These are phyloP conservation scores for Aspergillus avenaceus DNA, from an alignment of 495 filamentous ascomycete species.

Conservation along the genomic window DNA sequence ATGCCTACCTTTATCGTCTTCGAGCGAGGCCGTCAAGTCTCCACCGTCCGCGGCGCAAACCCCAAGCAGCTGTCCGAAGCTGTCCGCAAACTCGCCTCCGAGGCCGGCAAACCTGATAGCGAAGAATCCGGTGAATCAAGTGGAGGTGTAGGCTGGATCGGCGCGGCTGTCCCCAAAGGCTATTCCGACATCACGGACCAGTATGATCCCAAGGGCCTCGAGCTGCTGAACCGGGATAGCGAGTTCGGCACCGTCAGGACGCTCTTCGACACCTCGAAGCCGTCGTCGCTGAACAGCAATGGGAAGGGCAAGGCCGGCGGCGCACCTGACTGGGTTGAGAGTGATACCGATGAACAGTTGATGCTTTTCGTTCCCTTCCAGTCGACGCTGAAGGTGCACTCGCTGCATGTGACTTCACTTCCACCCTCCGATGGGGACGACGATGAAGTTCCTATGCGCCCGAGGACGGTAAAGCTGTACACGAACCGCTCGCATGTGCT, in stretches of 20 bases:
- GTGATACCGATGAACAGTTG: slow-evolving; percentile 96
- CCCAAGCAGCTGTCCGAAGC: slow-evolving; percentile 60
- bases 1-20: slow-evolving; percentile 92
- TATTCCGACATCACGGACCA: slow-evolving; percentile 81
- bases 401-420: slow-evolving; percentile 82
- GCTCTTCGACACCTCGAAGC: slow-evolving; percentile 69
- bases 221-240: slow-evolving; percentile 80
- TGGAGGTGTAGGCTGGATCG: slow-evolving; percentile 61
- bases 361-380: slow-evolving; percentile 93
- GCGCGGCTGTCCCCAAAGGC: slow-evolving; percentile 67
- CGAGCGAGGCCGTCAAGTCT: slow-evolving; percentile 61
- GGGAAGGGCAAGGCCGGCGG: slow-evolving; percentile 48
- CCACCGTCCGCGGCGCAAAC: slow-evolving; percentile 72
- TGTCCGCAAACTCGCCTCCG: slow-evolving; percentile 67
- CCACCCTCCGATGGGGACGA: slow-evolving; percentile 58
- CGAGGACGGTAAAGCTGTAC: slow-evolving; percentile 80
- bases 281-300: slow-evolving; percentile 59
- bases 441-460: slow-evolving; percentile 76
- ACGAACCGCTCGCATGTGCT: slow-evolving; percentile 82
- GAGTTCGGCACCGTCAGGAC: slow-evolving; percentile 62
- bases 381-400: slow-evolving; percentile 84
- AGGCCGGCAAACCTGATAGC: slow-evolving; percentile 56
- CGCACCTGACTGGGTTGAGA: slow-evolving; percentile 87
- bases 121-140: slow-evolving; percentile 31
- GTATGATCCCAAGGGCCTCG: slow-evolving; percentile 73